These are phyloP conservation scores for Xylaria sp. DNA, from an alignment of 2,329 filamentous ascomycete species.

Conservation along the genomic window DNA sequence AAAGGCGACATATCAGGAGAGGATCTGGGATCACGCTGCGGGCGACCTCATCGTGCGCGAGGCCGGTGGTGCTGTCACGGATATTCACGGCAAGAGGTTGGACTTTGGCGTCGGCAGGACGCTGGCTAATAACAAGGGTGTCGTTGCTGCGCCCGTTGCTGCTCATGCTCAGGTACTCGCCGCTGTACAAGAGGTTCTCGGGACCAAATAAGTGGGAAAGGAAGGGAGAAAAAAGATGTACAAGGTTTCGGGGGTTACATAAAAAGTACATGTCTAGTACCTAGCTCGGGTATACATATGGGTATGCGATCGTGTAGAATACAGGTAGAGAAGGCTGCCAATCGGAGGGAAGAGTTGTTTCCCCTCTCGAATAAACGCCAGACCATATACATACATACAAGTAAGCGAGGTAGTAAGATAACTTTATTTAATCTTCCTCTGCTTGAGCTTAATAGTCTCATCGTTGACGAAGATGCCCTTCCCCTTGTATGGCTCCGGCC, in stretches of 20 bases:
- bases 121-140: conserved; percentile 87
- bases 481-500: conserved; percentile 97
- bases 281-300: conserved; percentile 33
- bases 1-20: conserved; percentile 89
- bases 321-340: conserved; percentile 35
- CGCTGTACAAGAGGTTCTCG: conserved; percentile 81
- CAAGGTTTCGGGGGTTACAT: conserved; percentile 29
- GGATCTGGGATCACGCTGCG: conserved; percentile 99
- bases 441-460: conserved; percentile 97
- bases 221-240: conserved; percentile 13
- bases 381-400: conserved; percentile 17
- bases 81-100: conserved; percentile 81
- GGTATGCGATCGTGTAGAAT: conserved; percentile 32
- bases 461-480: conserved; percentile 99
- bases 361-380: conserved; percentile 15
- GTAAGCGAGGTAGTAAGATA: conserved; percentile 9
- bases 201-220: conserved; percentile 50
- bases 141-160: conserved; percentile 82
- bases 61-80: conserved; percentile 89
- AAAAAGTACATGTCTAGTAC: conserved; percentile 36
- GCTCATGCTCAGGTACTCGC: conserved; percentile 78
- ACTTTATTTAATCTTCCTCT: conserved; percentile 94
- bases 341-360: conserved; percentile 8
- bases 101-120: conserved; percentile 90
- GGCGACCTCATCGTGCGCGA: conserved; percentile 94